Evolutionary conservation across 1,139 yeast species (phyloP), one percentile per base, ranked within the genome.

Genomic region (Blastobotrys arbuscula): DNA sequence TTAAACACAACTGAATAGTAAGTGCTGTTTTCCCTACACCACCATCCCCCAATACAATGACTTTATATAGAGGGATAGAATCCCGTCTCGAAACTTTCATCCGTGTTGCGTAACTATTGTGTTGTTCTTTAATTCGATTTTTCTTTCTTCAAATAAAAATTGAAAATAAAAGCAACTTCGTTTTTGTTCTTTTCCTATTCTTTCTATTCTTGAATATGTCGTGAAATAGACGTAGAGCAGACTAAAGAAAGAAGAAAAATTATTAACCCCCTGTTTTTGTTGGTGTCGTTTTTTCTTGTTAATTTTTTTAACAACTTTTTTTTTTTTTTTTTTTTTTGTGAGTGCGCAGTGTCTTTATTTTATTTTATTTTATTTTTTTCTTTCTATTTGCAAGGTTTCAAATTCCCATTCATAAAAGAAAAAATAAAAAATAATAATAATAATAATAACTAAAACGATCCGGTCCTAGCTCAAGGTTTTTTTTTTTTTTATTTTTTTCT

Each of bases 21-120:
- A 90, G 73, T 9, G 97, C 97, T 10, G 96, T 86, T 68, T 92
- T 92, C 70, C 98, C 98, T 52, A 92, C 97, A 68, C 96, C 97
- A 68, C 97, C 97, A 45, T 96, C 97, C 50, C 97, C 97, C 45
- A 89, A 95, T 51, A 90, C 96, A 23, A 89, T 96, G 54, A 90
- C 71, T 64, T 89, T 86, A 67, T 82, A 87, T 55, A 61, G 53
- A 26, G 59, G 53, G 42, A 56, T 57, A 13, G 62, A 57, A 43
- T 59, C 64, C 33, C 62, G 48, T 48, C 62, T 50, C n/a, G 61
- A 55, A 54, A 55, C 55, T 31, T 38, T 49, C 45, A 42, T 48
- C 10, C 16, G 26, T 31, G 13, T 15, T 40, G 13, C 18, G 24
- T 33, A 15, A 33, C 10, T 33, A 10, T 33, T 33, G 36, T n/a